These are phyloP conservation scores for Dianthus caryophyllus DNA, from an alignment of 148 eudicot species.

Conservation along the genomic window DNA sequence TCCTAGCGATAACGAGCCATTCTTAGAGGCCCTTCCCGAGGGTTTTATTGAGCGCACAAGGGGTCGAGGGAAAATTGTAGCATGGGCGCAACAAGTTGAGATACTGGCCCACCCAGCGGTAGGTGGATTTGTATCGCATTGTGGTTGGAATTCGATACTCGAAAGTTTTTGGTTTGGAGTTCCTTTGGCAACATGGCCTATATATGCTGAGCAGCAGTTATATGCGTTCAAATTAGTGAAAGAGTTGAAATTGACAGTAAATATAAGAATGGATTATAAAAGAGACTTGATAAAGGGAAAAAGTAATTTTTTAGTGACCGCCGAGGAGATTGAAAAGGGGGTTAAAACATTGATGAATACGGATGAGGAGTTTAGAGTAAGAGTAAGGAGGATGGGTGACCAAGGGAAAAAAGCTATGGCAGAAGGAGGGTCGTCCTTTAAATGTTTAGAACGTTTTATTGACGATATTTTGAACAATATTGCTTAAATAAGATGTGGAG, in stretches of 20 bases:
- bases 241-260: background rate
- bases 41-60: background rate
- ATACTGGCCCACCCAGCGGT: background rate
- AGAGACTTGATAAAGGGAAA: background rate
- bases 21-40: background rate
- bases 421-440: background rate
- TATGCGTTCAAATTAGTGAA: background rate
- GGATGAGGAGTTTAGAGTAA: background rate
- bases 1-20: background rate
- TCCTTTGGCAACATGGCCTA: background rate
- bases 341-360: background rate
- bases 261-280: constrained; percentile 5
- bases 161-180: constrained; percentile 2
- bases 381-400: background rate
- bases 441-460: background rate
- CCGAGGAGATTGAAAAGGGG: background rate
- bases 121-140: constrained; percentile 6
- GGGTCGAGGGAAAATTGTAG: background rate
- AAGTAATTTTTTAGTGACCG: background rate
- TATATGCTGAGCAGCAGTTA: background rate
- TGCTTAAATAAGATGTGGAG: background rate
- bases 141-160: background rate
- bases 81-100: background rate
- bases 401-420: background rate
- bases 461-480: background rate